Percentiles rank a stretch among this genome's conserved stretches.
phyloP scores from a whole-genome alignment of 1,284 basidiomycete species.

The Coniferiporia weirii region DNA sequence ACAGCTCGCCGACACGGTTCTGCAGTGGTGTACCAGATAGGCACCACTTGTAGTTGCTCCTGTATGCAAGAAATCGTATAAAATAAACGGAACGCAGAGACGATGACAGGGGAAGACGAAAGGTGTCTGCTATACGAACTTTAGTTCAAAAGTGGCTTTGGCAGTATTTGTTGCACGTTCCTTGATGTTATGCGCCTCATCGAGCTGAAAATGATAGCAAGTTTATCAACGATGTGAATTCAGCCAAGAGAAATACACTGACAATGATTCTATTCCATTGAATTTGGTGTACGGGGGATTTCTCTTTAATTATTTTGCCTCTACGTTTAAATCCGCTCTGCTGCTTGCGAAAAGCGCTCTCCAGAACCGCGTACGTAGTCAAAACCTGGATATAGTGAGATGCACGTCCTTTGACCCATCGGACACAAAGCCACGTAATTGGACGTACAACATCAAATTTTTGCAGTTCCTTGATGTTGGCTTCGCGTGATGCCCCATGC shows the following conservation, averaged over 20 bases:
- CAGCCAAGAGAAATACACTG: conserved; percentile 22
- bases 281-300: conserved; percentile 80
- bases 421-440: conserved; percentile 9
- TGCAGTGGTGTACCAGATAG: conserved; percentile 97
- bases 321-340: conserved; percentile 88
- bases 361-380: conserved; percentile 82
- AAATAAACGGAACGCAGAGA: neutral
- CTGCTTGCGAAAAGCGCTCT: conserved; percentile 92
- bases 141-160: conserved; percentile 89
- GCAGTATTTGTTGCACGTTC: conserved; percentile 94
- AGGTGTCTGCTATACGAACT: conserved; percentile 24
- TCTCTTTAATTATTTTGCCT: conserved; percentile 83
- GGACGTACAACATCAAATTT: conserved; percentile 81
- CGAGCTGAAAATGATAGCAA: conserved; percentile 50
- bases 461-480: conserved; percentile 61
- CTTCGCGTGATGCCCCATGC: conserved; percentile 78
- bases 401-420: conserved; percentile 9
- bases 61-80: neutral
- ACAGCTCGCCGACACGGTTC: conserved; percentile 96
- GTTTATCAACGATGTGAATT: neutral
- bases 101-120: neutral
- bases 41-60: conserved; percentile 85
- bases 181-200: conserved; percentile 98
- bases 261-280: conserved; percentile 82
- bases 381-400: conserved; percentile 40